A percentile compares a stretch with the other conserved stretches of the same genome.
phyloP scores from a whole-genome alignment of 441 rosid species.

The Syzygium syzygioides region DNA sequence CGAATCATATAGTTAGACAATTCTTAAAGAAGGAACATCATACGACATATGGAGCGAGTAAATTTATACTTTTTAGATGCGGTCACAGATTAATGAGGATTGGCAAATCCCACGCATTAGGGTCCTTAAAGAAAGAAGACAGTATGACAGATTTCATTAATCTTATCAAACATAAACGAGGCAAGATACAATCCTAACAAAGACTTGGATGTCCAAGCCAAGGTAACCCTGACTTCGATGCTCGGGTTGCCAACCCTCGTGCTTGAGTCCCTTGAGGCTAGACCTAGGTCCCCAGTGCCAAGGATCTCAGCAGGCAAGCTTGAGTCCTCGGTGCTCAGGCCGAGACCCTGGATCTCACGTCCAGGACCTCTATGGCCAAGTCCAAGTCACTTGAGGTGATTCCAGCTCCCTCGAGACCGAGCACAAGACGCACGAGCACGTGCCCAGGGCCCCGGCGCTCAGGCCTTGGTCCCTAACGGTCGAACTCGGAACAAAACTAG shows the following conservation, averaged over 20 bases:
- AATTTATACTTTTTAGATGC: neutral
- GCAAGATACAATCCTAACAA: neutral
- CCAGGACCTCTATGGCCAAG: neutral
- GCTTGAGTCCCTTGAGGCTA: neutral
- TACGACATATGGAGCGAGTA: neutral
- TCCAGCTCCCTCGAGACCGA: neutral
- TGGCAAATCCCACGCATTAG: fast-evolving
- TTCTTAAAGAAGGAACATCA: neutral
- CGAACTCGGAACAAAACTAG: neutral
- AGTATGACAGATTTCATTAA: neutral
- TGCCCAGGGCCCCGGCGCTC: neutral
- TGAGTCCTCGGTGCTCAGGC: neutral
- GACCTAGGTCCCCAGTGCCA: neutral
- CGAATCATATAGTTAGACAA: neutral
- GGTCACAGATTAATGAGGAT: fast-evolving
- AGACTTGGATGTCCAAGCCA: neutral
- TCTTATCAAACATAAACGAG: neutral
- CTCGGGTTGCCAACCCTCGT: fast-evolving
- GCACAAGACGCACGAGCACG: neutral
- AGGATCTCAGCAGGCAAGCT: neutral
- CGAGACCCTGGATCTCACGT: neutral
- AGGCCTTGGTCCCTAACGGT: neutral
- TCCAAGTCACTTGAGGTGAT: neutral
- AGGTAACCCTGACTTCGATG: neutral
- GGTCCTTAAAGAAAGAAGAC: neutral